A percentile compares a stretch with the other conserved stretches of the same genome.
phyloP scores from a whole-genome alignment of 83 land plant species.

The Thuja plicata region DNA sequence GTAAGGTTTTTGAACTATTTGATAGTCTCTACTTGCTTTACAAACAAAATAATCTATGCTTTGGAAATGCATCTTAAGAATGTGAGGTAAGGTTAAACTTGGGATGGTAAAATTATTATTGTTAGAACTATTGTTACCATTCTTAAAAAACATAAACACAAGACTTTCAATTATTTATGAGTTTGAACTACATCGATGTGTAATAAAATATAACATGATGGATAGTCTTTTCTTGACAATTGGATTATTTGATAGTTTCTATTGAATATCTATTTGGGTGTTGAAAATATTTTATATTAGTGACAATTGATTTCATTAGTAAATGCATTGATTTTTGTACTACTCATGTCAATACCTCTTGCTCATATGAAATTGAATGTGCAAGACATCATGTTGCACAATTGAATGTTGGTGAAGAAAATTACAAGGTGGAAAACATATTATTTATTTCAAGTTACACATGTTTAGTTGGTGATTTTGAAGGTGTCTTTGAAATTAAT shows the following conservation, averaged over 20 bases:
- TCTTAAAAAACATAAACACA: neutral
- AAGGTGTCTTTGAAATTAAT: too few species aligned
- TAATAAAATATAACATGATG: neutral
- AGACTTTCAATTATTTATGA: neutral
- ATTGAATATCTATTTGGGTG: neutral
- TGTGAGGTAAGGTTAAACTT: conserved; percentile 34
- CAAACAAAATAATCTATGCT: conserved; percentile 56
- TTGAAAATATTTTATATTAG: neutral
- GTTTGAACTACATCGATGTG: neutral
- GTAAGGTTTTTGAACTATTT: conserved; percentile 78
- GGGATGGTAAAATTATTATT: too few species aligned
- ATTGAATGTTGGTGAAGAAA: too few species aligned
- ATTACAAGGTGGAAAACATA: too few species aligned
- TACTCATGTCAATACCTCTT: too few species aligned
- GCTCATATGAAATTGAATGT: too few species aligned
- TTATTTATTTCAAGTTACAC: too few species aligned
- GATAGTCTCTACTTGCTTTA: conserved; percentile 65
- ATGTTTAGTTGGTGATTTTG: too few species aligned
- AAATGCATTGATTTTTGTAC: too few species aligned
- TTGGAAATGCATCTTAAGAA: conserved; percentile 67
- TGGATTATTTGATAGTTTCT: neutral
- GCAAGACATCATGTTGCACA: too few species aligned
- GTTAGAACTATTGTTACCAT: neutral
- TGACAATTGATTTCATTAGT: neutral
- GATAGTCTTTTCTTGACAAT: too few species aligned